Base-by-base conservation (phyloP, 163 green algal genomes). In the Trebouxiophyceae sp. region DNA sequence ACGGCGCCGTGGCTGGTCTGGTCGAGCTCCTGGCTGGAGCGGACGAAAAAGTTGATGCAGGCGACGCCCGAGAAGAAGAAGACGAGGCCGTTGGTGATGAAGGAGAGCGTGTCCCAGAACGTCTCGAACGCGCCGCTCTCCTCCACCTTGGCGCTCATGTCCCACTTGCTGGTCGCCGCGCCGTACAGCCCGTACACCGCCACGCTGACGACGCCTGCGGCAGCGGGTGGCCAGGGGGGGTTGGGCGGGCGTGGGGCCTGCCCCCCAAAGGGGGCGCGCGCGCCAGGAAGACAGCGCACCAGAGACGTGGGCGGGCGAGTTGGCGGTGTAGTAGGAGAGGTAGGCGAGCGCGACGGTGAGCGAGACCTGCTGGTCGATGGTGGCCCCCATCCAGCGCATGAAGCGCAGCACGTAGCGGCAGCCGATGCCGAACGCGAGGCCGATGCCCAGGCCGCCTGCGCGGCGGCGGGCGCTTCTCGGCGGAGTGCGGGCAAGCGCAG, bases 181-280 rank as follows among this genome's bases (percentile, higher is more conserved):
- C 89, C 90, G 47, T 90, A 93, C 59, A 97, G 73, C 0, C 90
- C 90, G 75, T 86, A 96, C 8, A 90, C 86, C 12, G 94, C 90
- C 4, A 93, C 81, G 24, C 77, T 82, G 60, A 96, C 89, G 5
- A 91, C 87, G 33, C 90, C 90, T 33, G 81, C 54, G 39, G 22
- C n/a, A n/a, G n/a, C n/a, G n/a, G n/a, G n/a, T n/a, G 54, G 3
- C 29, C 3, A 32, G 30, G 29, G n/a, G n/a, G n/a, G n/a, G n/a
- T n/a, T n/a, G n/a, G n/a, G n/a, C n/a, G n/a, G n/a, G n/a, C n/a
- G n/a, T n/a, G n/a, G n/a, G n/a, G n/a, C n/a, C n/a, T n/a, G n/a
- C n/a, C n/a, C n/a, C n/a, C n/a, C n/a, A 50, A 50, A 50, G 39
- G 39, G 39, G 39, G 39, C 12, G 39, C 39, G 39, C 12, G 19